phyloP scores from a whole-genome alignment of 2,329 filamentous ascomycete species.

The Penicillium sp. region DNA sequence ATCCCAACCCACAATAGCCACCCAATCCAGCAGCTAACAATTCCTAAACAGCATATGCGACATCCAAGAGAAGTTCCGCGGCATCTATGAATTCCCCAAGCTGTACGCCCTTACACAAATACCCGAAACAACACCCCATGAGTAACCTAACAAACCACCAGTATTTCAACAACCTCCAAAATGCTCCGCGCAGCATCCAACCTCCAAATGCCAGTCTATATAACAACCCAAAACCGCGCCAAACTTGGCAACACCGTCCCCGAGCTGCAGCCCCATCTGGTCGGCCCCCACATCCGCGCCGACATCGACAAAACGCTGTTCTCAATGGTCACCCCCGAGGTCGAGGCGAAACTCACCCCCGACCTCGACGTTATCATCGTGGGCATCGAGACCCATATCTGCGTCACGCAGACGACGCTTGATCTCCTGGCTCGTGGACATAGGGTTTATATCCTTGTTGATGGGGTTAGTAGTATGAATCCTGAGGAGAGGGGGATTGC shows the following conservation, averaged over 20 bases:
- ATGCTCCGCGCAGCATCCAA: conserved; percentile 58
- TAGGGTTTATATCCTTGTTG: conserved; percentile 80
- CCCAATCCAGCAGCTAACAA: background rate
- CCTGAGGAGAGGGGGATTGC: conserved; percentile 76
- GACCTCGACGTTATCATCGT: conserved; percentile 69
- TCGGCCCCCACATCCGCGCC: conserved; percentile 47
- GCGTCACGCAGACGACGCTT: conserved; percentile 86
- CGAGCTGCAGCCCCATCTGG: conserved; percentile 61
- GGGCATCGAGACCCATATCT: conserved; percentile 92
- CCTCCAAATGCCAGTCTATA: conserved; percentile 69
- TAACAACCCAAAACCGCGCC: conserved; percentile 78
- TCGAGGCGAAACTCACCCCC: conserved; percentile 47
- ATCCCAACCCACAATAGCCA: background rate
- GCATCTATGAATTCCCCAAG: conserved; percentile 81
- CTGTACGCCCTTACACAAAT: conserved; percentile 53
- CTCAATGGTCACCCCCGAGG: conserved; percentile 76
- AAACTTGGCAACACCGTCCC: conserved; percentile 78
- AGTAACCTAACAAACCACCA: conserved; percentile 29
- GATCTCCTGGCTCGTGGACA: conserved; percentile 75
- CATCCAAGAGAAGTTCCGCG: conserved; percentile 89
- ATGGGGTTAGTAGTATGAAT: conserved; percentile 88
- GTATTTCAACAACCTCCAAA: conserved; percentile 66
- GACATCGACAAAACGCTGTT: conserved; percentile 85
- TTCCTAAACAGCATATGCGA: conserved; percentile 72
- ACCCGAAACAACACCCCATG: background rate